phyloP scores from a whole-genome alignment of 1,284 basidiomycete species.

The Pterula multifida region DNA sequence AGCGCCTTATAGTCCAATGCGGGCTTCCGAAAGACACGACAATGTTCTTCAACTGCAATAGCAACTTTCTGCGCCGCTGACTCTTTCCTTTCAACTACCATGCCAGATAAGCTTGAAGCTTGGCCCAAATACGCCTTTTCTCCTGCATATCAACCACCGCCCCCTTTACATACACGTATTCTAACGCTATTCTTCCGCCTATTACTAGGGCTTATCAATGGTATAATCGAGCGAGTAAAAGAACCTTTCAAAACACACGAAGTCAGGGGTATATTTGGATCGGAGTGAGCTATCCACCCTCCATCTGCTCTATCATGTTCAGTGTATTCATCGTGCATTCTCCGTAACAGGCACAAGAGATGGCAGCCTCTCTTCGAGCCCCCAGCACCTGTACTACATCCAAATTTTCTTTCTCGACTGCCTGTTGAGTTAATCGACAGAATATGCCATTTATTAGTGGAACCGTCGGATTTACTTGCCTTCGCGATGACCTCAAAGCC shows the following conservation, averaged over 20 bases:
- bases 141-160: neutral
- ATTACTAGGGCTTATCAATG: neutral
- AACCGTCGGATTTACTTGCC: neutral
- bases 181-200: neutral
- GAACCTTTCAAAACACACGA: neutral
- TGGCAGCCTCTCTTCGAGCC: conserved; percentile 1
- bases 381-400: neutral
- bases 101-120: neutral
- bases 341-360: neutral
- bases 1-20: neutral
- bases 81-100: neutral
- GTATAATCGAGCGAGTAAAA: neutral
- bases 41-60: neutral
- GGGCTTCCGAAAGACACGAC: neutral
- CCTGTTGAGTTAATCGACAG: neutral
- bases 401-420: neutral
- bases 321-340: neutral
- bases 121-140: neutral
- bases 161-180: neutral
- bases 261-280: neutral
- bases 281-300: neutral
- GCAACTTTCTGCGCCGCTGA: neutral
- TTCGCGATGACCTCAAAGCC: neutral
- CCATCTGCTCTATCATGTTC: neutral
- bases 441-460: neutral